Percentiles rank a stretch among this genome's conserved stretches.
phyloP scores from a whole-genome alignment of 805 yeast genomes.

The Saccharomycopsis babjevae region DNA sequence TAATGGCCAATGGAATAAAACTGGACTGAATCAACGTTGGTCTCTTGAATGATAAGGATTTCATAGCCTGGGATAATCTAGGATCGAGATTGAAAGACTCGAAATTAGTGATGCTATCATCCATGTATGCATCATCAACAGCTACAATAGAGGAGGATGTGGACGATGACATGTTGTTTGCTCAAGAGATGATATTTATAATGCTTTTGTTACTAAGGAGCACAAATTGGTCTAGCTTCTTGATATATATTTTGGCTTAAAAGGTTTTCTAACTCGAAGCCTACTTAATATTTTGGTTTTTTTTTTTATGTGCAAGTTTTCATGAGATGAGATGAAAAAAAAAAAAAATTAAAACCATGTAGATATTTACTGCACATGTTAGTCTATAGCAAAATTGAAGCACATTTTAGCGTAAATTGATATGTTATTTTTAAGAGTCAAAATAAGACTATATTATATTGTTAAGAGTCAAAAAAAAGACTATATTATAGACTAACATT shows the following conservation, averaged over 20 bases:
- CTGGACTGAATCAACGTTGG: slow-evolving; percentile 88
- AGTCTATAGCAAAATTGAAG: too few species aligned
- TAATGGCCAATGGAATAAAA: slow-evolving; percentile 85
- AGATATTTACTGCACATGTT: not conserved
- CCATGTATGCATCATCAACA: slow-evolving; percentile 63
- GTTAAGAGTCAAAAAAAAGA: too few species aligned
- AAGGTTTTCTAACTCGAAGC: too few species aligned
- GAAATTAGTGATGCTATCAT: slow-evolving; percentile 55
- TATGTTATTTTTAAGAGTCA: too few species aligned
- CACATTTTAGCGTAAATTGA: too few species aligned
- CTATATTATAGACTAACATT: too few species aligned
- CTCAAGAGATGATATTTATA: too few species aligned
- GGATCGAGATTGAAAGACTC: slow-evolving; percentile 74
- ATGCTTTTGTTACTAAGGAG: too few species aligned
- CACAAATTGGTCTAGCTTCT: too few species aligned
- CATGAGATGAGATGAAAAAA: slow-evolving; percentile 1
- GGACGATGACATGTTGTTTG: not conserved
- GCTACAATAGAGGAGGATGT: slow-evolving; percentile 22
- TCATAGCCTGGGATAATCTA: slow-evolving; percentile 74
- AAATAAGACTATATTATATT: too few species aligned
- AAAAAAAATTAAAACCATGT: not conserved
- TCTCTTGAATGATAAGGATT: slow-evolving; percentile 64
- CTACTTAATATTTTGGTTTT: not conserved
- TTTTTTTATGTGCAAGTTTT: not conserved
- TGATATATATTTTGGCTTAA: too few species aligned